These are phyloP conservation scores for Cryptococcus depauperatus DNA, from an alignment of 1,284 basidiomycete genomes.

Conservation along the genomic window DNA sequence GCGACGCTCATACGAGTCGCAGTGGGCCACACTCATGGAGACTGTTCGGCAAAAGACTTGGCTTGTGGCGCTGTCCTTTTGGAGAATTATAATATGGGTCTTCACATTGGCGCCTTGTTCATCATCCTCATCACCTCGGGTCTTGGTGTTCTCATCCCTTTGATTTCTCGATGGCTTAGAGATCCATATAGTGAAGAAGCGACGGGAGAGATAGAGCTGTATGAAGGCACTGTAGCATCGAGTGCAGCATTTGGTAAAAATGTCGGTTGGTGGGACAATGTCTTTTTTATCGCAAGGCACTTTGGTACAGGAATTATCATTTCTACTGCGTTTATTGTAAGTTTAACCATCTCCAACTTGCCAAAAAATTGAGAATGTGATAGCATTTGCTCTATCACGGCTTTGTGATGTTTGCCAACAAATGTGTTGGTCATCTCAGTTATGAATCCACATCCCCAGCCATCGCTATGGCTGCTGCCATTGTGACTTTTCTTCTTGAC, in stretches of 20 bases:
- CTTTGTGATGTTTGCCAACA: conserved; percentile 43
- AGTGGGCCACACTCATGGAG: conserved; percentile 37
- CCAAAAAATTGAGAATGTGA: neutral
- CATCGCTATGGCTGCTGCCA: conserved; percentile 38
- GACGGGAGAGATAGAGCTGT: conserved; percentile 6
- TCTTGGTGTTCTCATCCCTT: conserved; percentile 40
- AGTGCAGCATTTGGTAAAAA: conserved; percentile 18
- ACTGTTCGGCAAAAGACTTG: conserved; percentile 40
- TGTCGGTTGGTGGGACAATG: conserved; percentile 22
- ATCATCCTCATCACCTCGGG: conserved; percentile 42
- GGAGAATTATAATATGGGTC: conserved; percentile 38
- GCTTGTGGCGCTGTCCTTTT: conserved; percentile 35
- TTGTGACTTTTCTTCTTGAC: conserved; percentile 41
- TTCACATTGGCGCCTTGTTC: conserved; percentile 47
- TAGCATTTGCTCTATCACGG: conserved; percentile 46
- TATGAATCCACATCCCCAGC: conserved; percentile 46
- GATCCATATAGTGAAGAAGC: conserved; percentile 4
- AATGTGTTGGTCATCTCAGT: conserved; percentile 44
- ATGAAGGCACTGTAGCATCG: no score
- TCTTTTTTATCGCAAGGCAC: conserved; percentile 43
- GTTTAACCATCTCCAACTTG: neutral
- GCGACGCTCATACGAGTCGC: neutral
- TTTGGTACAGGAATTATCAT: conserved; percentile 44
- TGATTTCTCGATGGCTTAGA: conserved; percentile 26
- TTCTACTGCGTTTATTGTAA: conserved; percentile 43